phyloP scores from a whole-genome alignment of 1,139 yeast genomes.

The Geotrichum aggregatum region DNA sequence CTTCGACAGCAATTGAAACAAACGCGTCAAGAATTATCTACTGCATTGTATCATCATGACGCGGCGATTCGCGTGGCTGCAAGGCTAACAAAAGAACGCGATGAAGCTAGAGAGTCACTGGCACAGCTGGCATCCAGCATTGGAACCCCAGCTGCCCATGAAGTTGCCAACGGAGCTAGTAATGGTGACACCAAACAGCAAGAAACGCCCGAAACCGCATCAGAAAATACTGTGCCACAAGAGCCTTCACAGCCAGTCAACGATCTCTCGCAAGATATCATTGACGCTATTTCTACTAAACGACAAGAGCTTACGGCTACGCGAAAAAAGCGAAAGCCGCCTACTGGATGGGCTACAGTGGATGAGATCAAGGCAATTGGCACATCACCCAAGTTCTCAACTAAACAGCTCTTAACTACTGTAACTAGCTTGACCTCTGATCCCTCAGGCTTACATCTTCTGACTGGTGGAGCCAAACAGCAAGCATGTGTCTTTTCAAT shows the following conservation, averaged over 20 bases:
- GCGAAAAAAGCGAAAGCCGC: constrained; percentile 25
- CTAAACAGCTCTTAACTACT: constrained; percentile 30
- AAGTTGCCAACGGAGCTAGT: constrained; percentile 3
- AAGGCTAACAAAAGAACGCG: constrained; percentile 64
- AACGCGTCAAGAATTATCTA: constrained; percentile 67
- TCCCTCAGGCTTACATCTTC: constrained; percentile 17
- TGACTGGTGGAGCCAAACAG: constrained; percentile 34
- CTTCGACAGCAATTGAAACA: constrained; percentile 65
- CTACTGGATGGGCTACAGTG: constrained; percentile 24
- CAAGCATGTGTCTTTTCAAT: constrained; percentile 28
- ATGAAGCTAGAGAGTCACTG: constrained; percentile 61
- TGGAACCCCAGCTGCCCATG: constrained; percentile 24
- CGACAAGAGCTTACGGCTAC: constrained; percentile 25
- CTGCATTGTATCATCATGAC: constrained; percentile 78
- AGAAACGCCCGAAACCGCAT: constrained; percentile 22
- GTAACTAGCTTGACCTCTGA: constrained; percentile 25
- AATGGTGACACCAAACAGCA: constrained; percentile 16
- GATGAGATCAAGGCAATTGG: constrained; percentile 20
- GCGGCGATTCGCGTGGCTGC: constrained; percentile 89
- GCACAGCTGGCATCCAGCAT: constrained; percentile 41
- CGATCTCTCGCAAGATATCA: neutral
- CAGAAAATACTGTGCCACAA: neutral
- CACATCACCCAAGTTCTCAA: constrained; percentile 7
- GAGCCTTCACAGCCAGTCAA: neutral
- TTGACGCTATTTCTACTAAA: constrained; percentile 22